Percentiles rank a stretch among this genome's conserved stretches.
phyloP scores from a whole-genome alignment of 768 basidiomycete species.

The Tricholoma hemisulphureum region DNA sequence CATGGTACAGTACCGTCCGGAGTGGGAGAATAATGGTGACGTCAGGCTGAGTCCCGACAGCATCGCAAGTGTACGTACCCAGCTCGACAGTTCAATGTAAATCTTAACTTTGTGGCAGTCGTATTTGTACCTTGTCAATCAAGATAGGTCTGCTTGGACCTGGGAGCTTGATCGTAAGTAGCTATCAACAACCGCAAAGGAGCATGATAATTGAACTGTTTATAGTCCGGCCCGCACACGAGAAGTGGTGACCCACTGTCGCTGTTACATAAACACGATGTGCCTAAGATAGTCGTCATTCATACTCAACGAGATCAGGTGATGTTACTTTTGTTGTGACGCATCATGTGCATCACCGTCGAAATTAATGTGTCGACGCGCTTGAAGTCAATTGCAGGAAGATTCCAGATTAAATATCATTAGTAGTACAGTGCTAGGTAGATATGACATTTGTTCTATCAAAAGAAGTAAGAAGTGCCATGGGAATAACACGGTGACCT shows the following conservation, averaged over 20 bases:
- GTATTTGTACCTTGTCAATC: conserved; percentile 64
- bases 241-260: conserved; percentile 16
- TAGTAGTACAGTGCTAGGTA: too few relatives aligned
- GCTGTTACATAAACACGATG: too few relatives aligned
- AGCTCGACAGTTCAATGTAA: background rate
- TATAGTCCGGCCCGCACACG: conserved; percentile 38
- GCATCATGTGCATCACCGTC: too few relatives aligned
- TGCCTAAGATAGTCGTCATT: too few relatives aligned
- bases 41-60: conserved; percentile 58
- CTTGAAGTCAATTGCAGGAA: too few relatives aligned
- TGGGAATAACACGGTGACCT: too few relatives aligned
- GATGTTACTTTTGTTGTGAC: too few relatives aligned
- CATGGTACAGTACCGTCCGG: conserved; percentile 22
- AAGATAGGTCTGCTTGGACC: conserved; percentile 71
- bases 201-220: background rate
- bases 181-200: background rate
- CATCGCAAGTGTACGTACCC: conserved; percentile 67
- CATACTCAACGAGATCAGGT: too few relatives aligned
- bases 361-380: too few relatives aligned
- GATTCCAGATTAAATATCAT: too few relatives aligned
- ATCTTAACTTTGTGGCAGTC: conserved; percentile 38
- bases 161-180: conserved; percentile 78
- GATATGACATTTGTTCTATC: too few relatives aligned
- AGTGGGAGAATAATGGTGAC: conserved; percentile 46
- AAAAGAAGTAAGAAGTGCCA: too few relatives aligned